Conservation (phyloP, 306 rosid genomes). For the Castanopsis chinensis region DNA sequence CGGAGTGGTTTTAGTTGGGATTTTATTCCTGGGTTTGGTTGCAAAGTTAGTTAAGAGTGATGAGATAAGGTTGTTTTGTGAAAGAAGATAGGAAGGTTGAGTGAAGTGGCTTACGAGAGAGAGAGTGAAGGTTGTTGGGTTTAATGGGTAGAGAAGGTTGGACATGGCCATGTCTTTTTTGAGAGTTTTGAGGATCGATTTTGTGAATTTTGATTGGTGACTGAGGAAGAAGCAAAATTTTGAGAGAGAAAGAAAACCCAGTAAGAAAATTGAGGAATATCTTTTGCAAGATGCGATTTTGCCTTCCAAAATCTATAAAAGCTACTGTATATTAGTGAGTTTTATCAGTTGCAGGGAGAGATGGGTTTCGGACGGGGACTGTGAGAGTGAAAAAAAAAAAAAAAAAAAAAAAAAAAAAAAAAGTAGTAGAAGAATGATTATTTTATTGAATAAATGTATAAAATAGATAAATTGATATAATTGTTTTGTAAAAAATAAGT, state of each 20-base stretch:
- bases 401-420: no score
- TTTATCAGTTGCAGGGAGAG: neutral
- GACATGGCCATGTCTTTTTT: slow-evolving; percentile 37
- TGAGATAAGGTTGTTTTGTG: neutral
- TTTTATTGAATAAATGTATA: no score
- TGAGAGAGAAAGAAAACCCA: neutral
- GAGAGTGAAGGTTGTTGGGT: slow-evolving; percentile 2
- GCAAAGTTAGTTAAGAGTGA: slow-evolving; percentile 25
- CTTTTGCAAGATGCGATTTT: neutral
- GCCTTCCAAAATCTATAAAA: no score
- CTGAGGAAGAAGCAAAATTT: neutral
- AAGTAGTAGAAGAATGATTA: no score
- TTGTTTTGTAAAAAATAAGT: no score
- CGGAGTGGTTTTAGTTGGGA: slow-evolving; percentile 19
- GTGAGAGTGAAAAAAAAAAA: no score
- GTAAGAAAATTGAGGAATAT: neutral
- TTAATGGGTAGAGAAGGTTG: slow-evolving; percentile 33
- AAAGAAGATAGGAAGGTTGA: slow-evolving; percentile 32
- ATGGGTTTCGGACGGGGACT: no score
- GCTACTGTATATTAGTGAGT: neutral
- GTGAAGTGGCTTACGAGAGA: slow-evolving; percentile 45
- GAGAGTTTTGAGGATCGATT: neutral
- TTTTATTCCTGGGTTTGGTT: slow-evolving; percentile 18
- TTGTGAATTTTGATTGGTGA: neutral
- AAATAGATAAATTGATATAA: no score